Conservation (phyloP, 768 basidiomycete genomes). For the Lentinula raphanica region DNA sequence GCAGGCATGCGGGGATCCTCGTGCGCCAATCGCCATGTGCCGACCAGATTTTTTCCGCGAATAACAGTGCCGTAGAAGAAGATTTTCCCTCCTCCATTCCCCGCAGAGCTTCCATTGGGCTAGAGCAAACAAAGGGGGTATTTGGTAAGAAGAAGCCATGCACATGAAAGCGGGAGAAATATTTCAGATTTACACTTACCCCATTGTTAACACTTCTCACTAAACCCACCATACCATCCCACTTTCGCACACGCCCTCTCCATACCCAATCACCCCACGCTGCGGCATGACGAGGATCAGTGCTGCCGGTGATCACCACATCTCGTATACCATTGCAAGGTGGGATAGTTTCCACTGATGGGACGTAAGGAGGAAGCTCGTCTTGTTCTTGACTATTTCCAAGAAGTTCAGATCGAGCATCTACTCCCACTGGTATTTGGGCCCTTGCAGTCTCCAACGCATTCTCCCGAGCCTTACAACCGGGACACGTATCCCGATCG, state of each 20-base stretch:
- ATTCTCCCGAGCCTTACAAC: slow-evolving; percentile 4
- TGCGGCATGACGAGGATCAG: slow-evolving; percentile 30
- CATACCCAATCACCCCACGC: slow-evolving; percentile 32
- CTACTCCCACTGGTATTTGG: too few relatives aligned
- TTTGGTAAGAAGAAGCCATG: neutral
- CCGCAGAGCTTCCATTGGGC: neutral
- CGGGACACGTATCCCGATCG: slow-evolving; percentile 6
- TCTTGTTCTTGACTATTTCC: too few relatives aligned
- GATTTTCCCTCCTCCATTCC: slow-evolving; percentile 19
- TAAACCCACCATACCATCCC: slow-evolving; percentile 29
- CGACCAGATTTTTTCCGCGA: slow-evolving; percentile 60
- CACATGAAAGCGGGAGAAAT: too few relatives aligned
- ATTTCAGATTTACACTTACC: slow-evolving; percentile 18
- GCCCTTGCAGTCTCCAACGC: neutral
- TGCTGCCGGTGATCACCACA: slow-evolving; percentile 45
- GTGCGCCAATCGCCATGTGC: slow-evolving; percentile 59
- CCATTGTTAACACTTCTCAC: neutral
- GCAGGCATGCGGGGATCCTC: slow-evolving; percentile 41
- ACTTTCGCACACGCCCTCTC: slow-evolving; percentile 30
- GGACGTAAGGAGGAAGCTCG: slow-evolving; percentile 4
- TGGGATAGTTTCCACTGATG: neutral
- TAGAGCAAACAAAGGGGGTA: neutral
- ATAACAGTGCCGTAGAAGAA: slow-evolving; percentile 72
- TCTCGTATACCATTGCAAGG: slow-evolving; percentile 40
- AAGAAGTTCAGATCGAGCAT: too few relatives aligned